Evolutionary conservation across 805 yeast genomes (phyloP), one percentile per base, ranked within the genome.

Genomic region (Nakazawaea holstii): DNA sequence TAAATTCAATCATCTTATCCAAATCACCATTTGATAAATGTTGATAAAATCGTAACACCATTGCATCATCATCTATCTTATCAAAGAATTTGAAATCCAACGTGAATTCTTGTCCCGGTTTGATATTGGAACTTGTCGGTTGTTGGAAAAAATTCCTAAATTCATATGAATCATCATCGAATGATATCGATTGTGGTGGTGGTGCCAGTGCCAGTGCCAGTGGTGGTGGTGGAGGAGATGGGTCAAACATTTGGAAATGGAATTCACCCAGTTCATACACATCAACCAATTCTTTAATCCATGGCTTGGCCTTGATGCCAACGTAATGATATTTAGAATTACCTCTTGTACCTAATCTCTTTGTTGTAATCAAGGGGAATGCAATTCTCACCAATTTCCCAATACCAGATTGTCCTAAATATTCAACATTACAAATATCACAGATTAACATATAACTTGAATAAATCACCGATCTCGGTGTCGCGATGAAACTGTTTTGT

Each of bases 281-380:
- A 6, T 35, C 41, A 5, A 24, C 32, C 24, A 46, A 29, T 30
- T 46, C 49, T 29, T 35, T 41, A 15, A 46, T 32, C 35, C 38
- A 30, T 15, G 49, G 45, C 15, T 41, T 41, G 9, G 46, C 29
- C 8, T 68, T 74, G 45, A 88, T 71, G 1, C 94, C 94, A 62
- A 89, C 82, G 59, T 86, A 87, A 61, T 87, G 92, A 62, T 88
- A 88, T 59, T 84, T 84, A 6, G 92, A 80, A 57, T 82, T 84
- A 2, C 90, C 89, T 35, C 94, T 72, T 61, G 82, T 78, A 1
- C 96, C 96, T 43, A 88, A 68, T 46, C 96, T 73, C 52, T 91
- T 75, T 0, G 92, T 84, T 32, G 79, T 77, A 50, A 87, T 66
- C 49, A 71, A 72, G 0, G 94, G 91, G 55, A 76, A 85, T 6